A percentile compares a stretch with the other conserved stretches of the same genome.
phyloP scores from a whole-genome alignment of 2,329 filamentous ascomycete genomes.

The Venturia effusa region DNA sequence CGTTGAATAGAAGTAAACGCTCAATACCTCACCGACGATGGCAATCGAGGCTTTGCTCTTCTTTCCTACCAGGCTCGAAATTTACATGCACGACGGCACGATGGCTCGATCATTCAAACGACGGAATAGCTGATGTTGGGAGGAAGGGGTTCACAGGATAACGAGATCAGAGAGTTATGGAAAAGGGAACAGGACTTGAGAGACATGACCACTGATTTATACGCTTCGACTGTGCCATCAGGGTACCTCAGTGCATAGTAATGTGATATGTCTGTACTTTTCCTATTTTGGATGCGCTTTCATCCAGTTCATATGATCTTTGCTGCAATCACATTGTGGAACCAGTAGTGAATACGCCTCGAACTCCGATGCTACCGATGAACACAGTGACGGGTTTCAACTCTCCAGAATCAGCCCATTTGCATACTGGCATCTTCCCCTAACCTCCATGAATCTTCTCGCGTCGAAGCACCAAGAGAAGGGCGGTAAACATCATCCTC shows the following conservation, averaged over 20 bases:
- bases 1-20: constrained; percentile 3
- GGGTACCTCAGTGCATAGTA: background rate
- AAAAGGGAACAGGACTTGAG: no score
- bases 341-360: background rate
- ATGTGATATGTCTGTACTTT: background rate
- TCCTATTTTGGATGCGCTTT: background rate
- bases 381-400: no score
- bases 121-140: background rate
- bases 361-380: background rate
- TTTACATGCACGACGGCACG: background rate
- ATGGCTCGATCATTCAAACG: background rate
- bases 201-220: no score
- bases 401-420: constrained; percentile 46
- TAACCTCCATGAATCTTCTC: constrained; percentile 58
- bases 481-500: constrained; percentile 39
- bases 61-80: background rate
- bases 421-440: constrained; percentile 79
- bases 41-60: background rate
- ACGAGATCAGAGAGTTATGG: background rate
- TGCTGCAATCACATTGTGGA: background rate
- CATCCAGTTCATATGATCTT: background rate
- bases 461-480: constrained; percentile 36
- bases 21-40: background rate
- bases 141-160: background rate
- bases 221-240: background rate